Conservation (phyloP, 306 rosid genomes). For the Arachis stenosperma region DNA sequence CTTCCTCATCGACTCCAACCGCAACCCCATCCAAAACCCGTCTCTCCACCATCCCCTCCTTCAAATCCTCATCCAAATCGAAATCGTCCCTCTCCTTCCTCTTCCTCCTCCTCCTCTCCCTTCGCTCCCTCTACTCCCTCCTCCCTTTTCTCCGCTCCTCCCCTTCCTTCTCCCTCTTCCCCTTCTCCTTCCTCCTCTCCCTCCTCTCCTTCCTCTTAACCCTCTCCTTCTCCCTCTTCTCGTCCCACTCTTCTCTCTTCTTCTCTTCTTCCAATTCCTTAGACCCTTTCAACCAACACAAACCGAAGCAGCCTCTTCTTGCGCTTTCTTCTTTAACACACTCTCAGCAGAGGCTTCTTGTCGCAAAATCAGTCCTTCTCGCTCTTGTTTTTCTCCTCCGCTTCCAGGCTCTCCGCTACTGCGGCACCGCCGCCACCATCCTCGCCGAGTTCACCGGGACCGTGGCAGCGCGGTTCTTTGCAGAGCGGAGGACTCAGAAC, state of each 20-base stretch:
- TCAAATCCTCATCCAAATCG: conserved; percentile 46
- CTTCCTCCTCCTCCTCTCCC: conserved; percentile 70
- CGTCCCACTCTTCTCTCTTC: conserved; percentile 41
- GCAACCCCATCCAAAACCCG: conserved; percentile 72
- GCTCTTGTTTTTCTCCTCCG: conserved; percentile 79
- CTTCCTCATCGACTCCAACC: conserved; percentile 54
- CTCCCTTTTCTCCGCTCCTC: conserved; percentile 84
- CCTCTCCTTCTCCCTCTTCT: conserved; percentile 48
- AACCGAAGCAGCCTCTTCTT: conserved; percentile 46
- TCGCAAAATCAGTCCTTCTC: conserved; percentile 64
- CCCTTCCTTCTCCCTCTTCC: conserved; percentile 75
- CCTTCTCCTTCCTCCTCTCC: conserved; percentile 75
- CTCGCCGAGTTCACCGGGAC: conserved; percentile 80
- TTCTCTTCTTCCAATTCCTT: conserved; percentile 42
- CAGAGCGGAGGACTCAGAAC: conserved; percentile 38
- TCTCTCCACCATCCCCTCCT: conserved; percentile 48
- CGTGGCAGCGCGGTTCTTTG: conserved; percentile 52
- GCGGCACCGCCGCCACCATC: conserved; percentile 91
- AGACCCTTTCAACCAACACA: conserved; percentile 49
- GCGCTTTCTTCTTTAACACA: conserved; percentile 47
- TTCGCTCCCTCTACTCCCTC: conserved; percentile 72
- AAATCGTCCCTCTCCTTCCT: conserved; percentile 68
- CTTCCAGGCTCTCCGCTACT: conserved; percentile 81
- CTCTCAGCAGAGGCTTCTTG: conserved; percentile 53
- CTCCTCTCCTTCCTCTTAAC: conserved; percentile 63